Evolutionary conservation across 2,329 filamentous ascomycete species (phyloP).

Genomic region (Colletotrichum sublineola): DNA sequence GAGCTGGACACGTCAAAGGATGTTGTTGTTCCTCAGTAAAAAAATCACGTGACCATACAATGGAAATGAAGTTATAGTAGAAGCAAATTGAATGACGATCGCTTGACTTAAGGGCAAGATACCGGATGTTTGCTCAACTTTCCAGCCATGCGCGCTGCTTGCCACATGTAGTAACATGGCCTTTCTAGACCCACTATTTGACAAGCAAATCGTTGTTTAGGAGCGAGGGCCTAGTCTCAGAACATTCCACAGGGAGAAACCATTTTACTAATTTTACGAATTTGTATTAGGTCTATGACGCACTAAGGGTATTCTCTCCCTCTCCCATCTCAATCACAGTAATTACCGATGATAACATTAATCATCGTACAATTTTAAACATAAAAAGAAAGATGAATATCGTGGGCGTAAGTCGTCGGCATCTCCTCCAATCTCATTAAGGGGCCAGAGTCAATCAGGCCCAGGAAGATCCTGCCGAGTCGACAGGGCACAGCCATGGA

Average conservation of each 20-base stretch:
- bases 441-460: slow-evolving; percentile 36
- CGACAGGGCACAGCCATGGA: neutral
- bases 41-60: neutral
- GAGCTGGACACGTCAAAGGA: slow-evolving; percentile 72
- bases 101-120: neutral
- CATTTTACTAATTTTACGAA: slow-evolving; percentile 33
- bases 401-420: slow-evolving; percentile 17
- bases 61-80: neutral
- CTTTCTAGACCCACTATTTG: neutral
- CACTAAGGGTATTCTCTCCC: slow-evolving; percentile 40
- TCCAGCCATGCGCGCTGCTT: neutral
- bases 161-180: neutral
- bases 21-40: slow-evolving; percentile 54
- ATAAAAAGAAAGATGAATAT: slow-evolving; percentile 36
- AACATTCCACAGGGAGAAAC: neutral
- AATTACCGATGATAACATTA: slow-evolving; percentile 42
- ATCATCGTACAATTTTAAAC: slow-evolving; percentile 43
- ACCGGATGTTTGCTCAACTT: neutral
- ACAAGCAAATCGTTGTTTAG: neutral
- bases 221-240: neutral
- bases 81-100: neutral
- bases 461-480: slow-evolving; percentile 27
- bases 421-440: slow-evolving; percentile 39
- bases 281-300: slow-evolving; percentile 42
- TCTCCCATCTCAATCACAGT: slow-evolving; percentile 33